Evolutionary conservation across 768 basidiomycete species (phyloP).

Genomic region (Ramaria rubella): DNA sequence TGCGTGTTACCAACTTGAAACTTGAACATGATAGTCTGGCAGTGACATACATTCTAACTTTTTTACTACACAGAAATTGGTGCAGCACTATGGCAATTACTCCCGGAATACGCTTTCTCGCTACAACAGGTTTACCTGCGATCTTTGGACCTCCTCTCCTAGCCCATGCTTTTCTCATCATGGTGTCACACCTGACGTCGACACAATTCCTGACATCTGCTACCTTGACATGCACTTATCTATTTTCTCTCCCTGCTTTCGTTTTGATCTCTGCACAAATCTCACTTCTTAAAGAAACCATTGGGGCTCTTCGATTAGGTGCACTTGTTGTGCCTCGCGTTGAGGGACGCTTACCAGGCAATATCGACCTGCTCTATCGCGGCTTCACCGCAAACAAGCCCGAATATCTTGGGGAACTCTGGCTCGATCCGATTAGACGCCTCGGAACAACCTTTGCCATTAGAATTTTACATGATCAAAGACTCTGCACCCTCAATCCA

Average conservation of each 20-base stretch:
- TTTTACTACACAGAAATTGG: neutral
- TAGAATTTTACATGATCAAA: neutral
- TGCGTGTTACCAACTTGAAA: neutral
- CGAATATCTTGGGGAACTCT: constrained; percentile 47
- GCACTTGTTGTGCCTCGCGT: constrained; percentile 27
- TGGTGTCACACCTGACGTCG: neutral
- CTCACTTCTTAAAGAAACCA: neutral
- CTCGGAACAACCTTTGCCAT: constrained; percentile 5
- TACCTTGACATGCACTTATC: neutral
- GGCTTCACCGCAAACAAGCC: constrained; percentile 51
- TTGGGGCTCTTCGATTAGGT: constrained; percentile 9
- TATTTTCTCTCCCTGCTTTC: neutral
- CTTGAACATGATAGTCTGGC: neutral
- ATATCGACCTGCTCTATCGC: constrained; percentile 52
- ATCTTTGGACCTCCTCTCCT: constrained; percentile 1
- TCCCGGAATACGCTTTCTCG: constrained; percentile 5
- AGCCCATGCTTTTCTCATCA: neutral
- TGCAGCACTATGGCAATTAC: constrained; percentile 4
- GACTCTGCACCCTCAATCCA: constrained; percentile 2
- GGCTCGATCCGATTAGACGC: neutral
- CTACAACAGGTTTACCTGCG: neutral
- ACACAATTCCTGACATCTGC: neutral
- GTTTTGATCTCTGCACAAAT: neutral
- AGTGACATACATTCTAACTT: neutral
- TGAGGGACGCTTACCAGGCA: constrained; percentile 29